Conservation (phyloP, 2,329 filamentous ascomycete species). For the Fusarium buharicum region DNA sequence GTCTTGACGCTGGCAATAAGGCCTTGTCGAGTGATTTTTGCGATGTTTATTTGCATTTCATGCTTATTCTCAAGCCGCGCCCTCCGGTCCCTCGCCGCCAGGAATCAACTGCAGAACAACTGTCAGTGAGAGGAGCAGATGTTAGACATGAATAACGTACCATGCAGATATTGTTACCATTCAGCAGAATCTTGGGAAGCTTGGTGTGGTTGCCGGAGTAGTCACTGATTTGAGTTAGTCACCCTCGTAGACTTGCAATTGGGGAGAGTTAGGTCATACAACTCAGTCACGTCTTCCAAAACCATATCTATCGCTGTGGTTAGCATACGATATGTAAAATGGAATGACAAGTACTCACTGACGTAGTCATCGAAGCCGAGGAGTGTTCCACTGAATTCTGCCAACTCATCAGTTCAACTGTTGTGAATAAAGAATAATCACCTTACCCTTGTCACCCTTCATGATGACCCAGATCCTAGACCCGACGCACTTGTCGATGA, state of each 20-base stretch:
- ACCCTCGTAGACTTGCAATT: not conserved
- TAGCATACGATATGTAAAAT: conserved; percentile 17
- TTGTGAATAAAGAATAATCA: conserved; percentile 1
- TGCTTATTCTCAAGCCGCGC: conserved; percentile 37
- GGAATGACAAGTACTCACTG: conserved; percentile 73
- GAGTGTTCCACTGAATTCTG: conserved; percentile 95
- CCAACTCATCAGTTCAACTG: conserved; percentile 25
- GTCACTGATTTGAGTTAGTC: conserved; percentile 70
- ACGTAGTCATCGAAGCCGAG: conserved; percentile 99
- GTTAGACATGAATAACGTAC: conserved; percentile 61
- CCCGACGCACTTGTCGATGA: conserved; percentile 99
- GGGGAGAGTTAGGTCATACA: conserved; percentile 64
- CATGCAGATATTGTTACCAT: conserved; percentile 99
- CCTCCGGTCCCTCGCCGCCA: conserved; percentile 76
- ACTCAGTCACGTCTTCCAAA: conserved; percentile 95
- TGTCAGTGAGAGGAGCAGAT: conserved; percentile 14
- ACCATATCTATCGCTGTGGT: conserved; percentile 82
- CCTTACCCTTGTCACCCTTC: conserved; percentile 95
- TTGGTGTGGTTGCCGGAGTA: conserved; percentile 89
- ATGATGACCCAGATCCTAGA: conserved; percentile 99
- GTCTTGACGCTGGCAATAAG: conserved; percentile 2
- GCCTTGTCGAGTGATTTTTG: conserved; percentile 14
- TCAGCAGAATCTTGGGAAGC: conserved; percentile 92
- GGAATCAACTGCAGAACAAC: conserved; percentile 72
- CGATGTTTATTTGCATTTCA: conserved; percentile 12